Evolutionary conservation across 2,329 filamentous ascomycete species (phyloP).

Genomic region (Xylariales sp.): DNA sequence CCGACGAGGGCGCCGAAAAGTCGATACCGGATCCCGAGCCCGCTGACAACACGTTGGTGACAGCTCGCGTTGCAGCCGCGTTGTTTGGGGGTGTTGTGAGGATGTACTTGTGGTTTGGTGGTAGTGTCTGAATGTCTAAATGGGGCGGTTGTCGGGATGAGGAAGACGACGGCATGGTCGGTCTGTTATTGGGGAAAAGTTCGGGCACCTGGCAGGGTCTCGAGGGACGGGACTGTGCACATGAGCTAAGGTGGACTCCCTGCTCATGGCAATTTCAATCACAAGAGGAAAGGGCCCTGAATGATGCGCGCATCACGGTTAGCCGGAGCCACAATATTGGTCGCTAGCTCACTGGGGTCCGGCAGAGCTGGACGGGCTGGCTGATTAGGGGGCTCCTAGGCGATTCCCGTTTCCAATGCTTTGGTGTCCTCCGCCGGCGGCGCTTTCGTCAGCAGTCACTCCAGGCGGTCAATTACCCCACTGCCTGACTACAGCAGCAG

Average conservation of each 20-base stretch:
- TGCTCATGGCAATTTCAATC: not conserved
- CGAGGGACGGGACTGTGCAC: no score
- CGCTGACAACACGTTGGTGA: constrained; percentile 15
- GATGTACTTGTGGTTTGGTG: not conserved
- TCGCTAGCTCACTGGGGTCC: no score
- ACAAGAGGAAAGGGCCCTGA: not conserved
- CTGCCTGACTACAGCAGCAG: no score
- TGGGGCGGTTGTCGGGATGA: constrained; percentile 3
- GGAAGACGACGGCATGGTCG: constrained; percentile 8
- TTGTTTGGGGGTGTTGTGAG: not conserved
- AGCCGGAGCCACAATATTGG: no score
- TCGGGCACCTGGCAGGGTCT: no score
- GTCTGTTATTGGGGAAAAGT: no score
- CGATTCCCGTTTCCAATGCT: no score
- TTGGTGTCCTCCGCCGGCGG: no score
- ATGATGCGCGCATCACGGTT: not conserved
- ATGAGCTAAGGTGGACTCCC: not conserved
- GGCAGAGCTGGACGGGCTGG: no score
- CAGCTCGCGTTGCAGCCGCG: constrained; percentile 9
- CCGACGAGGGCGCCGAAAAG: constrained; percentile 23
- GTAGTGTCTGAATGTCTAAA: not conserved
- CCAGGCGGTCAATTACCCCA: no score
- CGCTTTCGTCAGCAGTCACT: no score
- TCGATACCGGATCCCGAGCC: constrained; percentile 16
- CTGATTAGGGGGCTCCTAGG: no score